Evolutionary conservation across 768 basidiomycete genomes (phyloP).

Genomic region (Tylopilus intermedius): DNA sequence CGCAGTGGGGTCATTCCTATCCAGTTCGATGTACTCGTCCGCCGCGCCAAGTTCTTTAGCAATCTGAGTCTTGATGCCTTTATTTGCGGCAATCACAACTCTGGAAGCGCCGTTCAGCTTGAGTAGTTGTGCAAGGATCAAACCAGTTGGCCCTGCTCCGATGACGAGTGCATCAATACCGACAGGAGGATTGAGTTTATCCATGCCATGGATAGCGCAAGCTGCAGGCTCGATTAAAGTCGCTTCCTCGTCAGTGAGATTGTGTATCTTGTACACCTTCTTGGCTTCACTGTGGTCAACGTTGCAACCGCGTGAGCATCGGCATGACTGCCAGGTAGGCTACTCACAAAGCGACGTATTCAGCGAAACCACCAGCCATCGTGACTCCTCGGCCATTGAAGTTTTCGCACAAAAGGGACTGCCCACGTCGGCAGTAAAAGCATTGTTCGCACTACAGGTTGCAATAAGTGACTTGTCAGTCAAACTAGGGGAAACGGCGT

Average conservation of each 20-base stretch:
- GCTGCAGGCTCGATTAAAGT: slow-evolving; percentile 83
- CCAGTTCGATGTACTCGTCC: slow-evolving; percentile 80
- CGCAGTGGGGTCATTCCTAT: slow-evolving; percentile 58
- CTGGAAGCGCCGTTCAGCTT: slow-evolving; percentile 77
- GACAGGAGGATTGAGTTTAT: slow-evolving; percentile 73
- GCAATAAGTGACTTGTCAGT: neutral
- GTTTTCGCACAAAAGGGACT: slow-evolving; percentile 76
- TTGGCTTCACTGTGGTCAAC: slow-evolving; percentile 45
- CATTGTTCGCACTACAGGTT: slow-evolving; percentile 64
- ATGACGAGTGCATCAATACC: slow-evolving; percentile 77
- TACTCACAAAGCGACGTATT: slow-evolving; percentile 75
- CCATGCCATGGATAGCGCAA: slow-evolving; percentile 84
- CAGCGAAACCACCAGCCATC: slow-evolving; percentile 79
- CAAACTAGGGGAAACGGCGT: slow-evolving; percentile 22
- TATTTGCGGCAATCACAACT: slow-evolving; percentile 79
- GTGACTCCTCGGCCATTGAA: slow-evolving; percentile 74
- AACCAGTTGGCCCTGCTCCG: slow-evolving; percentile 81
- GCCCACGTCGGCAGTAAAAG: slow-evolving; percentile 79
- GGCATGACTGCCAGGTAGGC: too few relatives aligned
- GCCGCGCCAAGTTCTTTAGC: slow-evolving; percentile 70
- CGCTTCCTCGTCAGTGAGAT: slow-evolving; percentile 78
- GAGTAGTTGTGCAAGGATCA: slow-evolving; percentile 80
- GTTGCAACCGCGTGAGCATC: neutral
- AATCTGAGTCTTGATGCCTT: slow-evolving; percentile 81
- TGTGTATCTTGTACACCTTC: slow-evolving; percentile 79